Evolutionary conservation across 2,329 filamentous ascomycete genomes (phyloP), one percentile per base, ranked within the genome.

Genomic region (Talaromyces piceae): DNA sequence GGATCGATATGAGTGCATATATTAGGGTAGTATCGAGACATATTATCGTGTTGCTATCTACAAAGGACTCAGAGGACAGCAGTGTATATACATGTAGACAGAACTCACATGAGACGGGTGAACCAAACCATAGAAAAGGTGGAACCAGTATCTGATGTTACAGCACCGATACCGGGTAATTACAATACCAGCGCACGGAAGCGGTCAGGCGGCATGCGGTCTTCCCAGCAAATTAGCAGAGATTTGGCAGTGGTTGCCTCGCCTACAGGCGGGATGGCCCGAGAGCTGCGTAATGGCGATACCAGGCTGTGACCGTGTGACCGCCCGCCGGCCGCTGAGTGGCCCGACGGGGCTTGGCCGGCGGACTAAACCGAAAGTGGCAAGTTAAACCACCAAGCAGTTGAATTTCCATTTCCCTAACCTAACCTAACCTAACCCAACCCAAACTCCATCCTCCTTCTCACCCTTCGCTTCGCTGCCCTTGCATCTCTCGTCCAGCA

Each of bases 381-480:
- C 20, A 16, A 16, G 18, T 23, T 16, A 9, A 11, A 41, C 12
- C 39, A 43, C 39, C 39, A 25, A n/a, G n/a, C n/a, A n/a, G n/a
- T n/a, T 22, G 20, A 43, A 43, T 43, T 43, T 43, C 39, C 39
- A 23, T 13, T 25, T 43, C n/a, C 39, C 39, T n/a, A 43, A 23
- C 39, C 18, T 16, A 18, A 11, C 33, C 39, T 43, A 31, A 45
- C 47, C 47, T 20, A 37, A 37, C 33, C 20, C n/a, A 33, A 51
- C 47, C 48, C 43, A 50, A 52, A 41, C 45, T 54, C 41, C 53
- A 52, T 51, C 47, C 44, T 55, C 30, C 27, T 49, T 41, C 47
- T 27, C 41, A 48, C 54, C 57, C 52, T 54, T 54, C 45, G 51
- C 49, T 63, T 58, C 56, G 62, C 57, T 39, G 51, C 54, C 53